These are phyloP conservation scores for Platanthera zijinensis DNA, from an alignment of 106 monocot species.

Conservation along the genomic window DNA sequence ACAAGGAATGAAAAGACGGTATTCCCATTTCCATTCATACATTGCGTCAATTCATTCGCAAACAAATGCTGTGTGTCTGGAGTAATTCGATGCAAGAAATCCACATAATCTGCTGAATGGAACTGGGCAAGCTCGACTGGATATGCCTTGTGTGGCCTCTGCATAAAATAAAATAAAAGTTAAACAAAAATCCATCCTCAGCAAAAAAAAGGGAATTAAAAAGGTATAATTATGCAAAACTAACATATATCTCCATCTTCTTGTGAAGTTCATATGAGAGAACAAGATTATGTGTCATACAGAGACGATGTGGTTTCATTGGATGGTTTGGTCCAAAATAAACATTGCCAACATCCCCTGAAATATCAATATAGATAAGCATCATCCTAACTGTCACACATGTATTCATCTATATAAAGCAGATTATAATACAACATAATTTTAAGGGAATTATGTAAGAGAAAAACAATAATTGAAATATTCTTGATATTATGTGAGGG, in stretches of 20 bases:
- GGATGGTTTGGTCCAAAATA: constrained; percentile 98
- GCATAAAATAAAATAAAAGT: constrained; percentile 16
- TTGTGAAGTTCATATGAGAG: constrained; percentile 91
- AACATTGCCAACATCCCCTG: constrained; percentile 95
- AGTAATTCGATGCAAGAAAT: constrained; percentile 87
- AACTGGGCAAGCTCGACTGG: constrained; percentile 94
- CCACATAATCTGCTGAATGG: constrained; percentile 92
- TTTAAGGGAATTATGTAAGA: not conserved
- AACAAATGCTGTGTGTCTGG: constrained; percentile 73
- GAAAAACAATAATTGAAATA: not conserved
- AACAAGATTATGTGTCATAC: constrained; percentile 98
- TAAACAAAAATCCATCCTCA: not conserved
- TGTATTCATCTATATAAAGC: not conserved
- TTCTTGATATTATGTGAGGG: too few relatives aligned
- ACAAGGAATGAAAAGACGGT: not conserved
- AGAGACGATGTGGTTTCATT: constrained; percentile 97
- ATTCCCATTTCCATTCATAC: constrained; percentile 31
- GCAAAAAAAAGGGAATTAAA: not conserved
- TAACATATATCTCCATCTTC: constrained; percentile 99
- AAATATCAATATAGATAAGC: constrained; percentile 8
- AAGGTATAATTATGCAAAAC: constrained; percentile 22
- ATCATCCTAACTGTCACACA: not conserved
- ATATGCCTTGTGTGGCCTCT: constrained; percentile 98
- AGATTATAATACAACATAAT: not conserved
- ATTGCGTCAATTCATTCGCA: constrained; percentile 53